Conservation (phyloP, 2,329 filamentous ascomycete genomes). For the Fusarium nanum region DNA sequence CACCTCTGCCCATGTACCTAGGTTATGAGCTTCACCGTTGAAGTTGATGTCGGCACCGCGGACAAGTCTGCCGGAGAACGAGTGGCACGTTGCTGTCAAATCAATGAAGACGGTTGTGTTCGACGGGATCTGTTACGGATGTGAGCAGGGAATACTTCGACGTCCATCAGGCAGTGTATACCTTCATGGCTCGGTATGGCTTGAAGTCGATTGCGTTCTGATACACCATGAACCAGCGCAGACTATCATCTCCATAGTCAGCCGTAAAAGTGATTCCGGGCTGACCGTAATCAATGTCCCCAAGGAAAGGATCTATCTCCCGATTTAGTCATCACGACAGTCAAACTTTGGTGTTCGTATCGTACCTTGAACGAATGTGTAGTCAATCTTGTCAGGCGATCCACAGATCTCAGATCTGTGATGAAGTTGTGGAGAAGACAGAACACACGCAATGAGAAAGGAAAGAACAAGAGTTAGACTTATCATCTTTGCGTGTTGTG, state of each 20-base stretch:
- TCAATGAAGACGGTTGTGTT: constrained; percentile 37
- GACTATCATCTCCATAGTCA: constrained; percentile 3
- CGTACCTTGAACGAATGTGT: constrained; percentile 30
- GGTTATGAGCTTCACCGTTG: constrained; percentile 26
- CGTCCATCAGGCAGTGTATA: neutral
- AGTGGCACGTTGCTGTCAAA: constrained; percentile 14
- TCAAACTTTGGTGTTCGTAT: neutral
- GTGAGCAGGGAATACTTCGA: neutral
- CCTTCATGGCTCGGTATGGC: constrained; percentile 39
- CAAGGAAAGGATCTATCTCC: constrained; percentile 30
- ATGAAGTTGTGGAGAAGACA: neutral
- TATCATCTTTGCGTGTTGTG: neutral
- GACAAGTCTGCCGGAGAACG: constrained; percentile 35
- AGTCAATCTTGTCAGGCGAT: constrained; percentile 10
- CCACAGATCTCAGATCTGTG: neutral
- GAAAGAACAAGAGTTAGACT: neutral
- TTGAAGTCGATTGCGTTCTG: constrained; percentile 39
- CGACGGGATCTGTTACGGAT: constrained; percentile 9
- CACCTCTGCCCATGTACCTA: constrained; percentile 38
- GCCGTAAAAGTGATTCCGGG: constrained; percentile 26
- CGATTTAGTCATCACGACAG: neutral
- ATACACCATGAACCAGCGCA: constrained; percentile 39
- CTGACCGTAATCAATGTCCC: constrained; percentile 30
- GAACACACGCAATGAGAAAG: neutral
- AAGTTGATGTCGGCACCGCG: constrained; percentile 30